Conservation (phyloP, 164 flowering plant genomes). For the grape (Vitis vinifera) region ASM3070453v1 NC_081811.1:3415501-3416000, state of each 20-base stretch:
- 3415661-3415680: slow-evolving; percentile 66
- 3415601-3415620: slow-evolving; percentile 34
- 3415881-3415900: slow-evolving; percentile 56
- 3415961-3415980: slow-evolving; percentile 60
- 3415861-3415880: slow-evolving; percentile 69
- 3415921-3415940: slow-evolving; percentile 79
- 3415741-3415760: slow-evolving; percentile 80
- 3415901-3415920: slow-evolving; percentile 84
- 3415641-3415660: slow-evolving; percentile 65
- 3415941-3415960: slow-evolving; percentile 78
- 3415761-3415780: slow-evolving; percentile 67
- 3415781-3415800: slow-evolving; percentile 67
- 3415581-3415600: slow-evolving; percentile 22
- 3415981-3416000: slow-evolving; percentile 76
- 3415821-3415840: slow-evolving; percentile 66
- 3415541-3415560: slow-evolving; percentile 75
- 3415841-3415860: slow-evolving; percentile 88
- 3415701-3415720: slow-evolving; percentile 67
- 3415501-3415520: slow-evolving; percentile 44
- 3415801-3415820: slow-evolving; percentile 64
- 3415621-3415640: slow-evolving; percentile 42
- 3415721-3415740: slow-evolving; percentile 66
- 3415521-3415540: slow-evolving; percentile 45
- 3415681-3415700: slow-evolving; percentile 88
- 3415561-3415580: slow-evolving; percentile 20